Percentiles rank a stretch among this genome's conserved stretches.
Evolutionary conservation across 2,329 filamentous ascomycete genomes (phyloP).

Genomic region (Nothophoma quercina): DNA sequence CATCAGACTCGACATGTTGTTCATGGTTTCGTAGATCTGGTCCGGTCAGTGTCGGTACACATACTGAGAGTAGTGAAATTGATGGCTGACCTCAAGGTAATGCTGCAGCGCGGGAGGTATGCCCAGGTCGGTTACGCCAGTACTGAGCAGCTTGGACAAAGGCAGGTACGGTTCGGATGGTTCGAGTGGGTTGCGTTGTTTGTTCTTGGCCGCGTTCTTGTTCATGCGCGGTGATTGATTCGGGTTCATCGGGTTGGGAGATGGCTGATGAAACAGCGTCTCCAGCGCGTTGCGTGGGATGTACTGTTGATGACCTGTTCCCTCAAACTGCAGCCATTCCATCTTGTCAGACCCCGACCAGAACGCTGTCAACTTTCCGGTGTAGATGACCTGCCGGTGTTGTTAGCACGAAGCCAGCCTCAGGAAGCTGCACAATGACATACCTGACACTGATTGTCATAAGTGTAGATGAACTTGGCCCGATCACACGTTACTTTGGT

Average conservation of each 20-base stretch:
- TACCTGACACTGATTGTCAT: slow-evolving; percentile 82
- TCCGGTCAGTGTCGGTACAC: slow-evolving; percentile 22
- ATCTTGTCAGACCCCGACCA: slow-evolving; percentile 82
- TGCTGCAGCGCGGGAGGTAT: slow-evolving; percentile 64
- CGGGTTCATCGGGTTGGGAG: slow-evolving; percentile 56
- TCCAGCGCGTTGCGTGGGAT: slow-evolving; percentile 71
- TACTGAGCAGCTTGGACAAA: slow-evolving; percentile 55
- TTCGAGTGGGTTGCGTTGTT: slow-evolving; percentile 35
- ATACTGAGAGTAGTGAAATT: slow-evolving; percentile 19
- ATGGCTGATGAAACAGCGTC: slow-evolving; percentile 54
- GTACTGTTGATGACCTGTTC: slow-evolving; percentile 80
- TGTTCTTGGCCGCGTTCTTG: slow-evolving; percentile 62
- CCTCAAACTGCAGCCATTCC: slow-evolving; percentile 83
- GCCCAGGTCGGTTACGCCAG: slow-evolving; percentile 60
- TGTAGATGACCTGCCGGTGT: slow-evolving; percentile 71
- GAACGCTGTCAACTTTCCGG: slow-evolving; percentile 77
- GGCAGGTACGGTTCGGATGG: slow-evolving; percentile 53
- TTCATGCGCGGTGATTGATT: slow-evolving; percentile 65
- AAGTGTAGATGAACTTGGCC: slow-evolving; percentile 88
- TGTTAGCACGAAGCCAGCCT: slow-evolving; percentile 13
- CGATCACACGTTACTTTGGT: slow-evolving; percentile 78
- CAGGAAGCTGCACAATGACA: slow-evolving; percentile 41
- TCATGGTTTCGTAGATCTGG: slow-evolving; percentile 71
- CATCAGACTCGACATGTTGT: slow-evolving; percentile 69
- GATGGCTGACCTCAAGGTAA: slow-evolving; percentile 67